Evolutionary conservation across 768 basidiomycete species (phyloP).

Genomic region (Auriscalpium orientale): DNA sequence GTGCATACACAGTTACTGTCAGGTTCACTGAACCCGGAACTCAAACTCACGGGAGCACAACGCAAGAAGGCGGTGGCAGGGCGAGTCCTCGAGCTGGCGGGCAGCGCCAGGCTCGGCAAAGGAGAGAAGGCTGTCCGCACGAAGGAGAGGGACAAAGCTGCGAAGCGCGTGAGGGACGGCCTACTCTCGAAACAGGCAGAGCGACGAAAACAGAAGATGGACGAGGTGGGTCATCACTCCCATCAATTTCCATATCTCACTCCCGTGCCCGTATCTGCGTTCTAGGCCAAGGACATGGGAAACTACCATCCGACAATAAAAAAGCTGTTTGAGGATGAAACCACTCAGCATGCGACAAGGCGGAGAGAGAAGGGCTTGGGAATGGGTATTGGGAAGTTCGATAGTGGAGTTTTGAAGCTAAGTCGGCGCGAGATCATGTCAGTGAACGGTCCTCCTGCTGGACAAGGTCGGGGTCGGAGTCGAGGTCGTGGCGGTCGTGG

Average conservation of each 20-base stretch:
- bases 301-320: conserved; percentile 81
- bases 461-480: conserved; percentile 15
- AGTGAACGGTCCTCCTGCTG: conserved; percentile 21
- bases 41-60: conserved; percentile 57
- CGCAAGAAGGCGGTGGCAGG: conserved; percentile 70
- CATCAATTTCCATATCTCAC: neutral
- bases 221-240: conserved; percentile 49
- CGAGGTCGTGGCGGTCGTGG: conserved; percentile 20
- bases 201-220: conserved; percentile 43
- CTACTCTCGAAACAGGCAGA: conserved; percentile 55
- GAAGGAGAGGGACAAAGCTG: conserved; percentile 61
- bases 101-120: conserved; percentile 62
- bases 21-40: conserved; percentile 57
- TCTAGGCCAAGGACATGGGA: conserved; percentile 73
- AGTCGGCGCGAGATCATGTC: conserved; percentile 49
- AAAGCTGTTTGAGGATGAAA: conserved; percentile 45
- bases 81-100: conserved; percentile 66
- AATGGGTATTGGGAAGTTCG: conserved; percentile 77
- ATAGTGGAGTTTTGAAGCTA: conserved; percentile 59
- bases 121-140: conserved; percentile 58
- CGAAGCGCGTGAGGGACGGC: conserved; percentile 68
- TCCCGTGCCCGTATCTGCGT: neutral
- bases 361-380: conserved; percentile 59
- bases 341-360: conserved; percentile 21
- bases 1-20: conserved; percentile 77